phyloP scores from a whole-genome alignment of 257 asterid species.

The Solanum microdontum region DNA sequence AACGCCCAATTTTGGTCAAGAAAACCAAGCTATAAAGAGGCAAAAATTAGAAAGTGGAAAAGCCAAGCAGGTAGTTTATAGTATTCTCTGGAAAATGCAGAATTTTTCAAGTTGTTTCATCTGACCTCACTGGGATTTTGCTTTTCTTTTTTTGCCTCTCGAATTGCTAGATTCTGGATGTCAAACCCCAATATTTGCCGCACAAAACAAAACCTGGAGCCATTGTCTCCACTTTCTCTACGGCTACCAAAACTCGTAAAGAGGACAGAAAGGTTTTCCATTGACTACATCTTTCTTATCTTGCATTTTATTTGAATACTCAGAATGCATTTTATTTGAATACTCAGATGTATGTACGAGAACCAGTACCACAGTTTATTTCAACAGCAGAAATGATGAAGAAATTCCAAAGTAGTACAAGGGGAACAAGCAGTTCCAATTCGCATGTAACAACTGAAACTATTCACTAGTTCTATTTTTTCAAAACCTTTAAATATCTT shows the following conservation, averaged over 20 bases:
- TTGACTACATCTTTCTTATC: not conserved
- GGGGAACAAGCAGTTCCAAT: slow-evolving; percentile 37
- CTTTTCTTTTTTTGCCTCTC: not conserved
- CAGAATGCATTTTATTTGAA: not conserved
- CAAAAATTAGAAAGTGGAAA: slow-evolving; percentile 90
- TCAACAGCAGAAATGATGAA: slow-evolving; percentile 88
- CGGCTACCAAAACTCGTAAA: slow-evolving; percentile 41
- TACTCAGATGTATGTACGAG: slow-evolving; percentile 37
- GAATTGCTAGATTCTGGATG: slow-evolving; percentile 52
- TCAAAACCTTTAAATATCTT: not conserved
- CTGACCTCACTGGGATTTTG: not conserved
- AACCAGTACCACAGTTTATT: slow-evolving; percentile 65
- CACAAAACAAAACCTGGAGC: slow-evolving; percentile 66
- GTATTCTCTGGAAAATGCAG: not conserved
- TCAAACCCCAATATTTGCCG: slow-evolving; percentile 53
- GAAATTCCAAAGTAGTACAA: slow-evolving; percentile 72
- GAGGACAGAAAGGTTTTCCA: slow-evolving; percentile 57
- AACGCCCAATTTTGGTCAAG: slow-evolving; percentile 56
- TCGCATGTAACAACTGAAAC: slow-evolving; percentile 33
- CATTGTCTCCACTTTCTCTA: slow-evolving; percentile 25
- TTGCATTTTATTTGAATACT: not conserved
- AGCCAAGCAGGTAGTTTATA: slow-evolving; percentile 46
- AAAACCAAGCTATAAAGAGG: slow-evolving; percentile 81
- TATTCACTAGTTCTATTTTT: not conserved
- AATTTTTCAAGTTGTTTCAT: not conserved